These are phyloP conservation scores for Alternaria incomplexa DNA, from an alignment of 2,329 filamentous ascomycete species.

Conservation along the genomic window DNA sequence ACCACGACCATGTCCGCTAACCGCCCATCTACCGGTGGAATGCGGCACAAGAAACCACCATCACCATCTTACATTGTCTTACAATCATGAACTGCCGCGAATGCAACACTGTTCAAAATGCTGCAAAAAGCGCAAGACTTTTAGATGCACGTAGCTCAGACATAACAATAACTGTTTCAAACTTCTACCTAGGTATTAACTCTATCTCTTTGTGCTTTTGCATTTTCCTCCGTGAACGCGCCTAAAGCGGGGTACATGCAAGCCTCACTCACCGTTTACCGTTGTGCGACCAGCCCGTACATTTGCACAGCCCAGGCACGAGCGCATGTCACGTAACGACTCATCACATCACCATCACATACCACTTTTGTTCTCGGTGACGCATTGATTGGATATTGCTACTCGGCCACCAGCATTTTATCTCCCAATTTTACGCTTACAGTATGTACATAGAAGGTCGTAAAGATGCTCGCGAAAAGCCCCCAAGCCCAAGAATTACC, in stretches of 20 bases:
- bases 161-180: background rate
- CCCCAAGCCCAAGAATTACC: background rate
- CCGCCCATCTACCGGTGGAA: background rate
- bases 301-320: background rate
- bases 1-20: background rate
- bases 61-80: background rate
- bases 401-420: background rate
- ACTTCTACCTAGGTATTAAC: background rate
- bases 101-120: background rate
- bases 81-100: background rate
- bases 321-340: background rate
- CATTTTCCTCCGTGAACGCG: background rate
- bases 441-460: background rate
- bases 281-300: background rate
- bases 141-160: background rate
- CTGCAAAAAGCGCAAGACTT: background rate
- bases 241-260: background rate
- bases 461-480: background rate
- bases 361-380: background rate
- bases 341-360: background rate
- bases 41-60: background rate
- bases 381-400: background rate
- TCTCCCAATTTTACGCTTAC: background rate
- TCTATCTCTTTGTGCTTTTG: background rate
- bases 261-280: background rate